Base-by-base conservation (phyloP, 441 rosid genomes). In the Pelargonium australe region DNA sequence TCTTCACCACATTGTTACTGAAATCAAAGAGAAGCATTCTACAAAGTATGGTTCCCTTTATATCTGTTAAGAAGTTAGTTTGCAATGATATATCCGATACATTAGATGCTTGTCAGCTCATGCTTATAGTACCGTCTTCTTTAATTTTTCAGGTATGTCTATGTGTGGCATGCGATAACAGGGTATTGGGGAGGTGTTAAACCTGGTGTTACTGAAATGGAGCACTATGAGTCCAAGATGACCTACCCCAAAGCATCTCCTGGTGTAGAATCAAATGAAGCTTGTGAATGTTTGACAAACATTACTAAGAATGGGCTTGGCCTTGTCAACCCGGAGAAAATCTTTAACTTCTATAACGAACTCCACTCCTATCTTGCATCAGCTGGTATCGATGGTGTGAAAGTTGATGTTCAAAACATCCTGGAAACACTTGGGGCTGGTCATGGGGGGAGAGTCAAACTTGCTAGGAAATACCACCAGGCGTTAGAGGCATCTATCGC, bases 141-240 rank as follows among this genome's bases (percentile, higher is more conserved):
- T 51, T 14, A n/a, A 51, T 10, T n/a, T 51, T 51, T n/a, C 58
- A 51, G 58, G 58, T 51, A 51, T 51, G 96, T 91, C 53, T 94
- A 94, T 62, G 95, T 94, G 43, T 94, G 98, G 98, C 98, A 94
- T 64, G 98, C 98, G 5, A 91, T 94, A 8, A 87, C 89, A 0
- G 98, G 98, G 44, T 94, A 94, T 25, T 94, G 98, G 98, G 98
- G 98, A 1, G 98, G 98, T 65, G 97, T 94, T 70, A 79, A 83
- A 1, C 97, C 96, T 0, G 96, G 58, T 51, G 58, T 51, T 9
- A 70, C 79, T 71, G 90, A 77, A 77, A 83, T 85, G 88, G 89
- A 81, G 78, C 83, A 79, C 43, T 94, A 84, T 63, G 95, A 80
- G n/a, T 83, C 98, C 63, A 72, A 64, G 74, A 81, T 94, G 83